These are phyloP conservation scores for Knufia petricola DNA, from an alignment of 2,329 filamentous ascomycete species.

Conservation along the genomic window DNA sequence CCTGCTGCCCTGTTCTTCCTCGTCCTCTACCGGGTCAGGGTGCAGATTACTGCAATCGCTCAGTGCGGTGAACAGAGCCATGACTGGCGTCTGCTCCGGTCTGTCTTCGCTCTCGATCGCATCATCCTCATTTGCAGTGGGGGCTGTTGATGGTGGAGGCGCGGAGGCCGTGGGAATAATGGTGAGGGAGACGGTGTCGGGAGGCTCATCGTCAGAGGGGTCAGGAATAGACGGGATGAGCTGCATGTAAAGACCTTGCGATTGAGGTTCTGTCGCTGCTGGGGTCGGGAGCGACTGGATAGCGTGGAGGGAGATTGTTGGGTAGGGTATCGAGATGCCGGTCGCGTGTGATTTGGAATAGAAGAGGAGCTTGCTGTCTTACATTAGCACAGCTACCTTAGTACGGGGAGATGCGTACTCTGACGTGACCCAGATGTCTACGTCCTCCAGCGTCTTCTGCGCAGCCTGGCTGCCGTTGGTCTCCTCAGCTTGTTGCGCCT, in stretches of 20 bases:
- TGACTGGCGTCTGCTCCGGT: conserved; percentile 30
- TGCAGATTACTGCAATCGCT: conserved; percentile 41
- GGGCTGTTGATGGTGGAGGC: conserved; percentile 12
- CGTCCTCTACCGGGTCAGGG: conserved; percentile 33
- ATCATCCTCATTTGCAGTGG: conserved; percentile 15
- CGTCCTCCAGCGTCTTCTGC: conserved; percentile 29
- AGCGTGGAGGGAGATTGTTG: conserved; percentile 40
- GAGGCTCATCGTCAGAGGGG: conserved; percentile 29
- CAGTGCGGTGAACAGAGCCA: conserved; percentile 36
- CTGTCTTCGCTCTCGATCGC: conserved; percentile 25
- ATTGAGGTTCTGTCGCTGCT: conserved; percentile 22
- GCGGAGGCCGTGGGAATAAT: conserved; percentile 30
- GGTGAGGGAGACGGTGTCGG: conserved; percentile 35
- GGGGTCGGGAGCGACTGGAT: conserved; percentile 36
- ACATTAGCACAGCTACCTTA: conserved; percentile 6
- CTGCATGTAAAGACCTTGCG: conserved; percentile 41
- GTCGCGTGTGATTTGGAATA: conserved; percentile 28
- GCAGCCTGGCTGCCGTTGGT: conserved; percentile 8
- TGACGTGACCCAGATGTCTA: conserved; percentile 41
- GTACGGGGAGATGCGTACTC: conserved; percentile 27
- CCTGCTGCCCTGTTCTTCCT: conserved; percentile 28
- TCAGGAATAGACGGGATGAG: conserved; percentile 27
- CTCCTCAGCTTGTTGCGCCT: conserved; percentile 7
- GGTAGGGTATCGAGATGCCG: conserved; percentile 40
- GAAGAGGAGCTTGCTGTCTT: conserved; percentile 35